Conservation (phyloP, 2,329 filamentous ascomycete species). For the Fusarium globosum region DNA sequence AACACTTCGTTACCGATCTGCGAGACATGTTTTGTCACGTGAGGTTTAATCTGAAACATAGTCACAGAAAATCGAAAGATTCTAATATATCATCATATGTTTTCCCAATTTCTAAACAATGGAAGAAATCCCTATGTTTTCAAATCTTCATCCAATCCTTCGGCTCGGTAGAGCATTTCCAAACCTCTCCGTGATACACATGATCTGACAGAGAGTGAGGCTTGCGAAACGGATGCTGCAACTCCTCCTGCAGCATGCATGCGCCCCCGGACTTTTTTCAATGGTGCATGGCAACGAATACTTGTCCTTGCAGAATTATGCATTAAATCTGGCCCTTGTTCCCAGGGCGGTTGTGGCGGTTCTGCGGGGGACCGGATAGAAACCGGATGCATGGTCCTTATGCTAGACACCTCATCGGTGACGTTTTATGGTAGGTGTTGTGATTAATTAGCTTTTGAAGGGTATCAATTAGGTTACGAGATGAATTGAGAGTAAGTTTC, state of each 20-base stretch:
- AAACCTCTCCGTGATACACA: conserved; percentile 1
- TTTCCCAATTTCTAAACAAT: conserved; percentile 2
- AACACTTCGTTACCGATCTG: conserved; percentile 5
- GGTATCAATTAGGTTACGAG: not conserved
- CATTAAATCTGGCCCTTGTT: conserved; percentile 10
- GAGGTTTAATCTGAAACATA: conserved; percentile 23
- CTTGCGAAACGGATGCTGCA: conserved; percentile 6
- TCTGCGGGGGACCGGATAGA: conserved; percentile 16
- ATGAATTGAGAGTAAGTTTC: not conserved
- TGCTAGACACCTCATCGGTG: conserved; percentile 24
- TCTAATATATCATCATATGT: conserved; percentile 4
- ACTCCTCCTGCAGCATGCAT: conserved; percentile 17
- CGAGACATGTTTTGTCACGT: conserved; percentile 23
- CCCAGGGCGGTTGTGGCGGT: conserved; percentile 12
- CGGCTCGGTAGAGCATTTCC: not conserved
- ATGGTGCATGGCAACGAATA: not conserved
- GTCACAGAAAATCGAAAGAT: conserved; percentile 25
- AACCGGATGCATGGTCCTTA: conserved; percentile 24
- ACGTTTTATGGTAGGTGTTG: not conserved
- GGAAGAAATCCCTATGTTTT: not conserved
- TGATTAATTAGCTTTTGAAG: not conserved
- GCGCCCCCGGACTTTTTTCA: conserved; percentile 15
- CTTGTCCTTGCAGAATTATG: conserved; percentile 3
- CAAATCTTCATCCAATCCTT: not conserved
- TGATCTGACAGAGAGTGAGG: conserved; percentile 27